Evolutionary conservation across 2,329 filamentous ascomycete genomes (phyloP).

Genomic region (Claviceps sp.): DNA sequence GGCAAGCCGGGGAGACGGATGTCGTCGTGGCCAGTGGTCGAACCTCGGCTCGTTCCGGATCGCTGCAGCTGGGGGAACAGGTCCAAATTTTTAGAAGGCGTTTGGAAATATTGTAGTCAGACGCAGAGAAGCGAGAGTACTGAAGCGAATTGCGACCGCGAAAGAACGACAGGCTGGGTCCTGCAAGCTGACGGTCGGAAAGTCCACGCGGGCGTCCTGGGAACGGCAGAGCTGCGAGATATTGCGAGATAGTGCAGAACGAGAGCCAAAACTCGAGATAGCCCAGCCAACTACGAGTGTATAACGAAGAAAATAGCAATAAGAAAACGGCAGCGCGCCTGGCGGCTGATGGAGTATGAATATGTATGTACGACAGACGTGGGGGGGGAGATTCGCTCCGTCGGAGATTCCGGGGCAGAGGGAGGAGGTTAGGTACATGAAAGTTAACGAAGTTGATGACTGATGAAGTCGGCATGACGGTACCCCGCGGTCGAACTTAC

Average conservation of each 20-base stretch:
- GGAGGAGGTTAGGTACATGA: too few species aligned
- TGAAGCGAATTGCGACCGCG: neutral
- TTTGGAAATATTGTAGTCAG: too few species aligned
- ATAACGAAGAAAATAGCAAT: conserved; percentile 7
- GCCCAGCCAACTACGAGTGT: conserved; percentile 19
- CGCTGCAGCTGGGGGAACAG: neutral
- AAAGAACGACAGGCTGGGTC: neutral
- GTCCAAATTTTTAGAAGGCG: too few species aligned
- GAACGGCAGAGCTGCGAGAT: neutral
- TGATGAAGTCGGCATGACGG: too few species aligned
- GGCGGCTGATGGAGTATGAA: neutral
- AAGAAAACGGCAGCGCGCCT: neutral
- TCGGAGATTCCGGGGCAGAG: too few species aligned
- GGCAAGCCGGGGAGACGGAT: too few species aligned
- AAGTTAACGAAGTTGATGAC: too few species aligned
- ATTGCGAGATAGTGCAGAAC: too few species aligned
- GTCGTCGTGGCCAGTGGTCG: neutral
- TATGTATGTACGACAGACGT: too few species aligned
- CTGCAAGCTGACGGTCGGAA: too few species aligned
- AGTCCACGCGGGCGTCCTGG: neutral
- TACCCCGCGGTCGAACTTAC: too few species aligned
- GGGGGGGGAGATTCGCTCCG: too few species aligned
- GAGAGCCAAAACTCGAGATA: conserved; percentile 7
- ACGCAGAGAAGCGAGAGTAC: neutral
- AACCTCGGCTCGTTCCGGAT: neutral